Evolutionary conservation across 108 stramenopile species (phyloP).

Genomic region (Poteriospumella lacustris): DNA sequence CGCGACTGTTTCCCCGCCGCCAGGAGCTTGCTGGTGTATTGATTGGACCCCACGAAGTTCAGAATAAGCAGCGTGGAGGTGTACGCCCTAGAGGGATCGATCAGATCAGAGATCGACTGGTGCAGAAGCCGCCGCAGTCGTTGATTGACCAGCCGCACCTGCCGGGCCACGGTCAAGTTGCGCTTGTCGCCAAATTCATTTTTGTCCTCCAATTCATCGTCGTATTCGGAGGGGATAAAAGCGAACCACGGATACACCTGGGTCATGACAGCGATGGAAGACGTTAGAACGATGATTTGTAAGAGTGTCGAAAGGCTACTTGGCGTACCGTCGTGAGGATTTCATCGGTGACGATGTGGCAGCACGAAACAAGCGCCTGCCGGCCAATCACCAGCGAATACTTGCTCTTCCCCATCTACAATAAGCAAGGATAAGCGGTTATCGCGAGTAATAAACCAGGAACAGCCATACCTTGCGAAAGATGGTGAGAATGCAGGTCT

Average conservation of each 20-base stretch:
- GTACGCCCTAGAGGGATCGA: not conserved
- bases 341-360: slow-evolving; percentile 5
- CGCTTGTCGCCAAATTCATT: no score
- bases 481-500: not conserved
- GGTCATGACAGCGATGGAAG: not conserved
- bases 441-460: not conserved
- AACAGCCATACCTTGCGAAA: not conserved
- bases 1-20: no score
- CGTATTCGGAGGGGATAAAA: not conserved
- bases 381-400: not conserved
- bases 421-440: not conserved
- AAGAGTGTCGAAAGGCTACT: not conserved
- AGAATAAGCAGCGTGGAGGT: no score
- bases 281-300: not conserved
- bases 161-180: no score
- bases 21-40: no score
- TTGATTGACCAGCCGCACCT: not conserved
- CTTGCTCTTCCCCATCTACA: not conserved
- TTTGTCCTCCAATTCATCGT: not conserved
- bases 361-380: slow-evolving; percentile 3
- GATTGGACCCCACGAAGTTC: no score
- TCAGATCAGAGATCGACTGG: not conserved
- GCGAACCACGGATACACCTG: slow-evolving; percentile 16
- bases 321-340: not conserved
- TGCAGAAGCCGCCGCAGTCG: not conserved